Base-by-base conservation (phyloP, 805 yeast species). In the Cyberlindnera euphorbiiphila region DNA sequence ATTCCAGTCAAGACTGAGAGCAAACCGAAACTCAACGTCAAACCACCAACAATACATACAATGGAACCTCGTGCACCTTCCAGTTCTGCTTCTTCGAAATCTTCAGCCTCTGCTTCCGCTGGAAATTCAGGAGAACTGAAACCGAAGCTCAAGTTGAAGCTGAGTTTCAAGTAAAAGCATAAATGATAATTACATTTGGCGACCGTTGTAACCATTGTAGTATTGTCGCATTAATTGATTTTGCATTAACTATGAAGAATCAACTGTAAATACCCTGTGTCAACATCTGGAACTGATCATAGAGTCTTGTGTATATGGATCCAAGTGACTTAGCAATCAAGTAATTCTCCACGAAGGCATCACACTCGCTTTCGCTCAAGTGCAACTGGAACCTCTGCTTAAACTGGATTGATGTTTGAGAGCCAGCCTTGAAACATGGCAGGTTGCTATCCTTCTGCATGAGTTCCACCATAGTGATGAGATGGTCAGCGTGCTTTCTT, bases 191-290 rank as follows among this genome's bases (percentile, higher is more conserved):
- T n/a, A n/a, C n/a, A n/a, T n/a, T n/a, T n/a, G n/a, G n/a, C n/a
- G n/a, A n/a, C n/a, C n/a, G n/a, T n/a, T n/a, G n/a, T n/a, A n/a
- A n/a, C n/a, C n/a, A n/a, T n/a, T n/a, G n/a, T n/a, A n/a, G n/a
- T 21, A 21, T 9, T 16, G 21, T 17, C 32, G n/a, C 12, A 12
- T 18, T 29, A 6, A 17, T 29, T 18, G 23, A 17, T 21, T 21
- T 16, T 30, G 18, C 6, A n/a, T n/a, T n/a, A 12, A 5, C 12
- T 9, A 5, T 6, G 18, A 29, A 29, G 6, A 13, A 30, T 58
- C 57, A 81, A 54, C 76, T 78, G 60, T 87, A 93, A 19, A 93
- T 93, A 29, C 98, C 98, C 64, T 93, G 98, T 0, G 98, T 89
- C 33, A 88, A 64, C 60, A 93, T 66, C 62, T 93, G 98, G 66